Conservation (phyloP, 805 yeast species). For the Sugiyamaella marilandica region DNA sequence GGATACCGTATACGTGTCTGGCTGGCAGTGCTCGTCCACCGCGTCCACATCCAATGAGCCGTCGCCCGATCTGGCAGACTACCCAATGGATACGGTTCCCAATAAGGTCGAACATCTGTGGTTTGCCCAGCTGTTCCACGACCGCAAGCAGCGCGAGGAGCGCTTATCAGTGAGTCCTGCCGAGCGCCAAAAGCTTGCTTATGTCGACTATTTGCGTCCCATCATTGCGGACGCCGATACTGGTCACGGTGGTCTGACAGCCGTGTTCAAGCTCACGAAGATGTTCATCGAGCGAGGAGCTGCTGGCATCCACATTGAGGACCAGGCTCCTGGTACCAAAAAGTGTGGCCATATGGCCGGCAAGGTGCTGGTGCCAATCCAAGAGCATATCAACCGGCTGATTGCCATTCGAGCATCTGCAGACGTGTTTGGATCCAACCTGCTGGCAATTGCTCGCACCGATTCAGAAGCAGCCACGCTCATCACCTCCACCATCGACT, state of each 20-base stretch:
- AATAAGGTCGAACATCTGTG: conserved; percentile 95
- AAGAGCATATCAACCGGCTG: conserved; percentile 92
- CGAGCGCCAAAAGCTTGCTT: conserved; percentile 65
- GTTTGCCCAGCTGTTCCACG: conserved; percentile 96
- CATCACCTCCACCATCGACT: conserved; percentile 88
- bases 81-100: conserved; percentile 98
- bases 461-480: conserved; percentile 98
- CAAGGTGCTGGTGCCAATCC: conserved; percentile 93
- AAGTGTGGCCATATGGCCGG: conserved; percentile 99
- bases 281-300: conserved; percentile 97
- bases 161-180: conserved; percentile 54
- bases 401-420: conserved; percentile 93
- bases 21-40: conserved; percentile 98
- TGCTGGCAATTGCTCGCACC: conserved; percentile 88
- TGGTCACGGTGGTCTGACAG: conserved; percentile 98
- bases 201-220: conserved; percentile 87
- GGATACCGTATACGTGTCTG: conserved; percentile 89
- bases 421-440: conserved; percentile 83
- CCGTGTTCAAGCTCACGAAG: conserved; percentile 90
- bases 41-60: conserved; percentile 98
- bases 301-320: conserved; percentile 98
- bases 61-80: conserved; percentile 96
- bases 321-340: conserved; percentile 98
- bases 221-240: conserved; percentile 97
- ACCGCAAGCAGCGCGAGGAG: conserved; percentile 90